Base-by-base conservation (phyloP, 257 asterid genomes). In the Handroanthus guayacan region DNA sequence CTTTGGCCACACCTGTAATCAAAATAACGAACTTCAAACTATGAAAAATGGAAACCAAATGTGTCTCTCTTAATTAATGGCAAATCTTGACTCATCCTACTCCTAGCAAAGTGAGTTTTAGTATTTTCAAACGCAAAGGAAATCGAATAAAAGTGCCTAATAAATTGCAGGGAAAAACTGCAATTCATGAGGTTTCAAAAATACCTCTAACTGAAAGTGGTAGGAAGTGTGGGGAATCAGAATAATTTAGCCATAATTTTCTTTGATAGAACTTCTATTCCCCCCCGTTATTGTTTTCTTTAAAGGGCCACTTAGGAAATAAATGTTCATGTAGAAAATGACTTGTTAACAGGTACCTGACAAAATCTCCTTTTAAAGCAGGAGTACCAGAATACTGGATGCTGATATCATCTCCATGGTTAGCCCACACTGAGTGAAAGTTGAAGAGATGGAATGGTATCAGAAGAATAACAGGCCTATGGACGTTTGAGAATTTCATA, bases 381-480 rank as follows among this genome's bases (percentile, higher is more conserved):
- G 97, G 97, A 77, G 99, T 93, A 60, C 99, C 99, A 83, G 99
- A 93, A 75, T 95, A 95, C 82, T 95, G 98, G 84, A 93, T 93
- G 89, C 99, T 95, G 60, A 95, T 62, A 63, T 93, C 98, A 89
- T 95, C 99, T 63, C 99, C 99, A 79, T 91, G 98, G 85, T 91
- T 89, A 78, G 98, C 99, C 98, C 99, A 95, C 84, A 95, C 99
- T 95, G 91, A 82, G 75, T 60, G 64, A 72, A 71, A 78, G 64
- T 74, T 57, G 72, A 69, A 81, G 75, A 54, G 68, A 78, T 76
- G 52, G 68, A 77, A 73, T 72, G 10, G 76, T 41, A 70, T 62
- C 60, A 75, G 71, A 75, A 76, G 65, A 62, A 55, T 67, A 68
- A 64, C 52, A 17, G 69, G 25, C 39, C 57, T 54, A 70, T 45